Percentiles rank a stretch among this genome's conserved stretches.
These are phyloP conservation scores for Amaranthus cruentus DNA, from an alignment of 148 eudicot species.

Conservation along the genomic window DNA sequence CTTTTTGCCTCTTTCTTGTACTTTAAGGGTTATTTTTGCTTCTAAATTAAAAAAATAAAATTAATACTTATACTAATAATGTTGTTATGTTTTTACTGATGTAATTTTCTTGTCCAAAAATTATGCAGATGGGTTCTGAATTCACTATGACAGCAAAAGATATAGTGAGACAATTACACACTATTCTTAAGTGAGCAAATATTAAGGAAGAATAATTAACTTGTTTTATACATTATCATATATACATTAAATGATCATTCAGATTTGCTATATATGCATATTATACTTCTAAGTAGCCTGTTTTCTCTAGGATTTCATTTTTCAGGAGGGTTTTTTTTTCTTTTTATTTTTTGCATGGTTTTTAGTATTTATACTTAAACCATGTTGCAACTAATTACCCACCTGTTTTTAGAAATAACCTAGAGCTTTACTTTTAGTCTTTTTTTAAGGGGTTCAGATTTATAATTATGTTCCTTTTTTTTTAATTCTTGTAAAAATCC, in stretches of 20 bases:
- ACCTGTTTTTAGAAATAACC: constrained; percentile 40
- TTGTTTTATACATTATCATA: background rate
- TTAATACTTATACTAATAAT: background rate
- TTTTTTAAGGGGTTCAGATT: constrained; percentile 8
- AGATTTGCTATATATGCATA: too few relatives aligned
- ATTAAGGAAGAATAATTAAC: too few relatives aligned
- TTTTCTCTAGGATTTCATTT: constrained; percentile 45
- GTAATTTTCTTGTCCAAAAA: background rate
- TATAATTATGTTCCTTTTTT: background rate
- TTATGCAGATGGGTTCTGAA: constrained; percentile 53
- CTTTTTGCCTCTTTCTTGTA: too few relatives aligned
- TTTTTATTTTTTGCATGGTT: constrained; percentile 50
- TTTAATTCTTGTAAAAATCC: too few relatives aligned
- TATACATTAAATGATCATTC: background rate
- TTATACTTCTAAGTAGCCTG: constrained; percentile 28
- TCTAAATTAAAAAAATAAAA: too few relatives aligned
- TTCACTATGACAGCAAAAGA: constrained; percentile 47
- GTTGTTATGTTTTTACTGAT: background rate
- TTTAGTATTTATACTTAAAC: background rate
- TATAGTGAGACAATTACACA: constrained; percentile 44
- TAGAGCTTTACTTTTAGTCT: constrained; percentile 21
- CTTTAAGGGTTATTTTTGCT: too few relatives aligned
- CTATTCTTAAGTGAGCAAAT: constrained; percentile 19
- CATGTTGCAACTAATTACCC: constrained; percentile 38
- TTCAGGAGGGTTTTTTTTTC: constrained; percentile 47